Conservation (phyloP, 176 grass and related monocot species). For the Musa troglodytarum region DNA sequence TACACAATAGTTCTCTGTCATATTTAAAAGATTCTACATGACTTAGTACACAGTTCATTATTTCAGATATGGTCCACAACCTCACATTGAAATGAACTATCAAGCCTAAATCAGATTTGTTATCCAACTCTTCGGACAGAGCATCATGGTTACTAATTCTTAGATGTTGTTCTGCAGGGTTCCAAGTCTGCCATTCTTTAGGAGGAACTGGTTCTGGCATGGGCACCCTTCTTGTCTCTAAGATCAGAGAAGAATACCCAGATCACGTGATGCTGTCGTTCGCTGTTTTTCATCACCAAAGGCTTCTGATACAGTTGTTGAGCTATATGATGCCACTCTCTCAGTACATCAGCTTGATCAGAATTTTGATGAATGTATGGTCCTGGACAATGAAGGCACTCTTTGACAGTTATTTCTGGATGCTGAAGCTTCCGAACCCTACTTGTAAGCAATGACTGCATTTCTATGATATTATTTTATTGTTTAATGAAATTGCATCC, state of each 20-base stretch:
- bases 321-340: slow-evolving; percentile 7
- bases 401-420: neutral
- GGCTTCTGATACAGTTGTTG: slow-evolving; percentile 4
- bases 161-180: neutral
- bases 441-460: neutral
- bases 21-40: no score
- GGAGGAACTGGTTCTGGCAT: slow-evolving; percentile 9
- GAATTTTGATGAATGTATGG: slow-evolving; percentile 9
- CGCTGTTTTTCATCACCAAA: slow-evolving; percentile 4
- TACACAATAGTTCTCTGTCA: no score
- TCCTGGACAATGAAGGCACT: slow-evolving; percentile 8
- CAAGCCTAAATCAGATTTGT: no score
- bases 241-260: slow-evolving; percentile 7
- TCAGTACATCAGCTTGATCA: slow-evolving; percentile 5
- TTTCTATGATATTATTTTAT: neutral
- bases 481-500: no score
- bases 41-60: no score
- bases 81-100: no score
- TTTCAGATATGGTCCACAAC: no score
- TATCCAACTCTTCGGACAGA: no score
- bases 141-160: neutral
- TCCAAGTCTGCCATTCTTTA: slow-evolving; percentile 10
- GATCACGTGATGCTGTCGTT: slow-evolving; percentile 2
- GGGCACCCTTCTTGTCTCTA: slow-evolving; percentile 5
- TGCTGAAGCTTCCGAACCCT: neutral